Evolutionary conservation across 768 basidiomycete genomes (phyloP), one percentile per base, ranked within the genome.

Genomic region (Phanerodontia chrysosporium): DNA sequence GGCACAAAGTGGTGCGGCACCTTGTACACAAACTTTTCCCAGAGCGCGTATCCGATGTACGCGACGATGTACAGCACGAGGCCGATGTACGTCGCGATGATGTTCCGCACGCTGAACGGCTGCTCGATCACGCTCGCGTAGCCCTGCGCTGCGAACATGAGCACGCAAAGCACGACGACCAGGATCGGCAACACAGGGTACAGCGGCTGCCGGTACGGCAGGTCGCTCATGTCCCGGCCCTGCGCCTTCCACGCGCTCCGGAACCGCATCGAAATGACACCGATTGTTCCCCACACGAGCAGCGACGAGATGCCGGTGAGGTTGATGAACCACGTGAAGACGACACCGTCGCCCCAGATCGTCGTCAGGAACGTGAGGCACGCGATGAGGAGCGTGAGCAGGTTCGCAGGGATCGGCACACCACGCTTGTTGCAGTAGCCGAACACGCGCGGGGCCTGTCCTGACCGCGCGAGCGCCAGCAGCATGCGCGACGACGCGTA

Each of bases 261-360:
- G 75, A 90, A 89, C 29, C 85, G 82, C 35, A 87, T 66, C 4
- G 79, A 82, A 32, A 82, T 83, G 30, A 75, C 18, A 9, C 78
- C 79, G 59, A 86, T 83, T 28, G 81, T 78, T 25, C 78, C 80
- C 86, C 87, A 89, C 44, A 85, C 84, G 59, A 89, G 78, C 51
- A 89, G 73, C 1, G 84, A 83, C 1, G 83, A 85, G 46, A 89
- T 83, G 44, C 87, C 85, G 8, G 83, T 83, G 53, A 87, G 72
- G 62, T 85, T 83, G 51, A 86, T 72, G 10, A 87, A 73, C 86
- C 81, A 83, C 1, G 76, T 78, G 62, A 84, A 83, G 44, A 80
- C 80, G 57, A 81, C 66, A 13, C 80, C 80, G 48, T 77, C 74
- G 16, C 82, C 79, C 83, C 83, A 84, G 60, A 85, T 80, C 5